Evolutionary conservation across 2,329 filamentous ascomycete genomes (phyloP).

Genomic region (Apiospora phragmitis): DNA sequence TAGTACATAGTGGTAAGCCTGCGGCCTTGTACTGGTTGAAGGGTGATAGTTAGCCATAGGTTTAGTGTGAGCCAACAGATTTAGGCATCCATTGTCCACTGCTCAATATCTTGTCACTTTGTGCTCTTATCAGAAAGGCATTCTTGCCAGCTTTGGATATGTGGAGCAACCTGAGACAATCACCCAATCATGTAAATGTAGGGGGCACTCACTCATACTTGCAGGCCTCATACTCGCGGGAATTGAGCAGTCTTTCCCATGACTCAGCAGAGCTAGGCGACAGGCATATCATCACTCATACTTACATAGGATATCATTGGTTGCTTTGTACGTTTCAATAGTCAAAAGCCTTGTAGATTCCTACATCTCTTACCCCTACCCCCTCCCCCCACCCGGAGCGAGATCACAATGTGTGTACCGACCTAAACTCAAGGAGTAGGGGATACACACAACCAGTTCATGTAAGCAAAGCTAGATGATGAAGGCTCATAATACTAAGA

Average conservation of each 20-base stretch:
- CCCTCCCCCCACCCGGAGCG: too few relatives aligned
- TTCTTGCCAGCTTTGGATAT: neutral
- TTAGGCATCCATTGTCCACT: neutral
- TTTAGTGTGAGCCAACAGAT: neutral
- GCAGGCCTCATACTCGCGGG: too few relatives aligned
- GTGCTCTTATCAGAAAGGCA: neutral
- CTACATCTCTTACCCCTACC: neutral
- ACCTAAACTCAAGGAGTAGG: too few relatives aligned
- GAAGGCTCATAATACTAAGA: neutral
- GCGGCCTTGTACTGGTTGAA: neutral
- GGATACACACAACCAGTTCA: too few relatives aligned
- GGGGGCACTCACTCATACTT: neutral
- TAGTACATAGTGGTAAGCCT: neutral
- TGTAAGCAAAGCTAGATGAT: neutral
- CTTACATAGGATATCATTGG: neutral
- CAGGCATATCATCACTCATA: neutral
- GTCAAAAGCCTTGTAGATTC: neutral
- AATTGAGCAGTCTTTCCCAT: too few relatives aligned
- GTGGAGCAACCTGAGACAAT: neutral
- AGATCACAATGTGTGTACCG: too few relatives aligned
- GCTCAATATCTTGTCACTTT: neutral
- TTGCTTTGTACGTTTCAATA: neutral
- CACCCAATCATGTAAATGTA: neutral
- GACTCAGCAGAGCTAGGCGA: neutral
- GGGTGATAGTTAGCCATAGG: neutral